These are phyloP conservation scores for Boeremia lycopersici DNA, from an alignment of 2,329 filamentous ascomycete species.

Conservation along the genomic window DNA sequence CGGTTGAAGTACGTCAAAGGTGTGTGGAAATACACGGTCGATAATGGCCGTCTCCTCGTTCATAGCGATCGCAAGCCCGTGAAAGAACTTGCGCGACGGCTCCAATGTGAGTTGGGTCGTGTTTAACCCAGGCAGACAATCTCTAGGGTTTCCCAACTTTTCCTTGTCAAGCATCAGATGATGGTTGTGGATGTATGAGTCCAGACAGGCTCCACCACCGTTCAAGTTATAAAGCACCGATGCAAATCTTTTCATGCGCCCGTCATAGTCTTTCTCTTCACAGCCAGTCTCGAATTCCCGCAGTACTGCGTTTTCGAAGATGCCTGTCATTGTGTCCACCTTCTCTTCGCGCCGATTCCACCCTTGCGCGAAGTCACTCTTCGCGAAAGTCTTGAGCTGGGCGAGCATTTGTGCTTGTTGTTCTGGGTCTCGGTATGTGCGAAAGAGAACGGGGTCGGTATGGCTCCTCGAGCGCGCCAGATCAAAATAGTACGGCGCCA, in stretches of 20 bases:
- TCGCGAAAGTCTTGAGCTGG: constrained; percentile 78
- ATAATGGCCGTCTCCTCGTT: constrained; percentile 85
- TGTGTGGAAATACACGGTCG: constrained; percentile 77
- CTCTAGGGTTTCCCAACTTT: constrained; percentile 73
- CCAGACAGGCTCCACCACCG: constrained; percentile 76
- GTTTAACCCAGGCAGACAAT: constrained; percentile 75
- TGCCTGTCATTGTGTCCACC: constrained; percentile 73
- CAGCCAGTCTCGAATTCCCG: constrained; percentile 94
- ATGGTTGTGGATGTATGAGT: constrained; percentile 88
- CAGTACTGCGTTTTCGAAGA: constrained; percentile 90
- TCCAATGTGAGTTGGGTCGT: constrained; percentile 73
- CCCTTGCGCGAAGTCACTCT: constrained; percentile 79
- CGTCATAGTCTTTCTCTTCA: constrained; percentile 85
- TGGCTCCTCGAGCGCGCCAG: constrained; percentile 73
- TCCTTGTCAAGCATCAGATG: constrained; percentile 78
- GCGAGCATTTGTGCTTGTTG: constrained; percentile 88
- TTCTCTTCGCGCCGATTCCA: constrained; percentile 74
- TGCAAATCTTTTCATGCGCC: constrained; percentile 86
- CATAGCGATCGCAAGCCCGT: constrained; percentile 72
- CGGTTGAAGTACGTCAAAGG: constrained; percentile 72
- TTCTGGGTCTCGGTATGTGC: constrained; percentile 84
- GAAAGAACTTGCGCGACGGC: constrained; percentile 82
- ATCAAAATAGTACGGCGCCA: constrained; percentile 89
- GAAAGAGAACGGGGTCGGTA: constrained; percentile 83
- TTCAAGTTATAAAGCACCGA: constrained; percentile 83